Percentiles rank a stretch among this genome's conserved stretches.
These are phyloP conservation scores for Epichloe coenophiala DNA, from an alignment of 2,329 filamentous ascomycete genomes.

Conservation along the genomic window DNA sequence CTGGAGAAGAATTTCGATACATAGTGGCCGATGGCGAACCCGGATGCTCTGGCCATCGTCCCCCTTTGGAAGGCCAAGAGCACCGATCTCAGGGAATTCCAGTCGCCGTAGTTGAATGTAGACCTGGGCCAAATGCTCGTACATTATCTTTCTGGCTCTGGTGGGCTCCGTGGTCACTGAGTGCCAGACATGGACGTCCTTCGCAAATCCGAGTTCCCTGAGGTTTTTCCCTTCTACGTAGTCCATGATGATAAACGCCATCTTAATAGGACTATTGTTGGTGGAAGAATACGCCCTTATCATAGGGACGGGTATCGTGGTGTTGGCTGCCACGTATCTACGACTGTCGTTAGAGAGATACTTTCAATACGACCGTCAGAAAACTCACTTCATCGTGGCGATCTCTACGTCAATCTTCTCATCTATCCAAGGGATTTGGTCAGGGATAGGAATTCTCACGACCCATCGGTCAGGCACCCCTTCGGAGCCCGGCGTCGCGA, in stretches of 20 bases:
- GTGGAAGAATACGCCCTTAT: constrained; percentile 5
- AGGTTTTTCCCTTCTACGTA: constrained; percentile 8
- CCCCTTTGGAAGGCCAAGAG: not conserved
- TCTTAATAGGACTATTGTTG: not conserved
- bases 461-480: too few species aligned
- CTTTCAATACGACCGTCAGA: too few species aligned
- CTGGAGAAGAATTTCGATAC: not conserved
- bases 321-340: too few species aligned
- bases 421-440: too few species aligned
- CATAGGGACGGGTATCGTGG: constrained; percentile 1
- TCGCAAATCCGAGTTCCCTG: constrained; percentile 5
- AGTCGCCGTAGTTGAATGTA: not conserved
- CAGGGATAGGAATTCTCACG: too few species aligned
- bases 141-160: not conserved
- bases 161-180: not conserved
- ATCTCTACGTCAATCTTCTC: too few species aligned
- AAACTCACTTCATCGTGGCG: too few species aligned
- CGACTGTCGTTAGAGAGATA: too few species aligned
- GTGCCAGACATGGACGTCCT: not conserved
- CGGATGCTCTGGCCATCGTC: not conserved
- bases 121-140: not conserved
- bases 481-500: too few species aligned
- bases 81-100: not conserved
- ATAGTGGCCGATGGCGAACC: not conserved
- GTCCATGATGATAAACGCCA: constrained; percentile 11